Evolutionary conservation across 768 basidiomycete genomes (phyloP), one percentile per base, ranked within the genome.

Genomic region (Coprinopsis cinerea): DNA sequence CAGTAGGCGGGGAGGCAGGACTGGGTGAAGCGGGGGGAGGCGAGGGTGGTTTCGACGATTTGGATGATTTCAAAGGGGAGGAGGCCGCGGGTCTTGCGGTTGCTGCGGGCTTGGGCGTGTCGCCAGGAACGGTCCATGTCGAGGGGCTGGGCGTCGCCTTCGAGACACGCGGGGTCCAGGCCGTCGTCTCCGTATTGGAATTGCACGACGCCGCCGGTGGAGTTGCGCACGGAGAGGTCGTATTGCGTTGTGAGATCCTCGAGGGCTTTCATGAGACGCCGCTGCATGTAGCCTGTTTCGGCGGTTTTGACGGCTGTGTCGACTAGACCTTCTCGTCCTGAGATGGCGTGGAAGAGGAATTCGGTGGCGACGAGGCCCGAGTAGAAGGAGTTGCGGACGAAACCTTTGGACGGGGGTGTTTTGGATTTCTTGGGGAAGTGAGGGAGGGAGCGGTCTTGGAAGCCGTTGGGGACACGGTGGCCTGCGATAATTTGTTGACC

Each of bases 271-370:
- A 99, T 98, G 53, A 99, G 67, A 49, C 96, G 89, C 44, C 96
- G 83, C 61, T 95, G 92, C 95, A 99, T 99, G 71, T 99, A 99
- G 35, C 96, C 96, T 1, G 96, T 99, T 67, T 99, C 96, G 13
- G 96, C 96, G 0, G 96, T 99, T 71, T 99, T 99, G 68, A 99
- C 96, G 22, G 96, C 96, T 0, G 96, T 99, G 70, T 99, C 96
- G 60, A 99, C 95, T 46, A 99, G 69, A 68, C 96, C 96, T 71
- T 98, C 96, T 59, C 96, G 86, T 51, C 96, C 96, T 13, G 94
- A 96, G 57, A 99, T 97, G 48, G 96, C 96, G 68, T 99, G 96
- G 74, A 98, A 98, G 47, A 99, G 65, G 71, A 99, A 99, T 62
- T 99, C 96, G 15, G 94, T 94, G 0, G 96, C 88, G 0, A 79